Percentiles rank a stretch among this genome's conserved stretches.
Conservation (phyloP, 208 protist species). For the Leishmania tarentolae region DNA sequence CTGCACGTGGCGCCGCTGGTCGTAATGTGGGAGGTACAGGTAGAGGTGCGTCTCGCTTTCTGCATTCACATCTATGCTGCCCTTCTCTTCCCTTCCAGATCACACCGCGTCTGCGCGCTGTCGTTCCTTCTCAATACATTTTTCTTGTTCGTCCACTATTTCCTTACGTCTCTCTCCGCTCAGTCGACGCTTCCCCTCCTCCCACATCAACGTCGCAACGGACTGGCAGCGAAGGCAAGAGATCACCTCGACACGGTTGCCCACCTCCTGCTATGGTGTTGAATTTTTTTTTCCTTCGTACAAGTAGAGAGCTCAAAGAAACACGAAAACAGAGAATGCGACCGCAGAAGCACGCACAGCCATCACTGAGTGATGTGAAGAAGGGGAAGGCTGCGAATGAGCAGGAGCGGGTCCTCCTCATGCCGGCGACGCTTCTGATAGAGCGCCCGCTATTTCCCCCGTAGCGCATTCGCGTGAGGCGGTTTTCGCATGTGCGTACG, state of each 20-base stretch:
- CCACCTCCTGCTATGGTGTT: neutral
- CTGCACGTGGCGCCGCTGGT: neutral
- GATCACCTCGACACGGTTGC: neutral
- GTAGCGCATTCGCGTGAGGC: neutral
- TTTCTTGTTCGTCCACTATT: neutral
- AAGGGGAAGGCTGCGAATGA: neutral
- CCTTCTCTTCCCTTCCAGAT: neutral
- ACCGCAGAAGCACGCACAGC: neutral
- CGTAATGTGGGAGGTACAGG: neutral
- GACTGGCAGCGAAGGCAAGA: neutral
- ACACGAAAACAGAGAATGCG: neutral
- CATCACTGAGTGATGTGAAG: neutral
- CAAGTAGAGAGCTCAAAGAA: neutral
- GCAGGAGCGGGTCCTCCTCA: neutral
- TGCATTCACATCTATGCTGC: neutral
- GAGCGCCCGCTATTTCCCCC: neutral
- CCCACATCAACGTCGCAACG: too few relatives aligned
- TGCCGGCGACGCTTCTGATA: neutral
- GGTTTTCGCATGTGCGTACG: neutral
- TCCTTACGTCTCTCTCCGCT: neutral
- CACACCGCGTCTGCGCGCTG: neutral
- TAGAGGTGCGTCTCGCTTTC: neutral
- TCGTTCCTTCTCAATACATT: too few relatives aligned
- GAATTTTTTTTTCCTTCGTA: neutral
- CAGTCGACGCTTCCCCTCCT: neutral